Conservation (phyloP, 345 rosid genomes). For the Populus alba region DNA sequence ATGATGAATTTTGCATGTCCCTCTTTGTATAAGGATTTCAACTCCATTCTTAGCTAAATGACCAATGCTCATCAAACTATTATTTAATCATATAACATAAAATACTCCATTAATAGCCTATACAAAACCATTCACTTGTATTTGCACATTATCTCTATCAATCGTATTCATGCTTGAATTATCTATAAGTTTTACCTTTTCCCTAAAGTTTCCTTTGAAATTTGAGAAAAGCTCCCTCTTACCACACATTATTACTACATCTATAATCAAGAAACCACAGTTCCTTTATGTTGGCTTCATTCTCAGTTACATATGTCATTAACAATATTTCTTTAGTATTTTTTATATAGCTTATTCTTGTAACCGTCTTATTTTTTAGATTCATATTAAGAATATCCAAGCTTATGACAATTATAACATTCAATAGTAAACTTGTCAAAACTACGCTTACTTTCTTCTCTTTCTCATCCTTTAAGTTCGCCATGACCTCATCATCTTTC, state of each 20-base stretch:
- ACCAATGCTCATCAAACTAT: neutral
- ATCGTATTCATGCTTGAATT: neutral
- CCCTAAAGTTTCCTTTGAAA: neutral
- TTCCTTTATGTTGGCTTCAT: neutral
- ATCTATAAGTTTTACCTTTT: neutral
- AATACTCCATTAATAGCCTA: neutral
- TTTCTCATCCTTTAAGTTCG: neutral
- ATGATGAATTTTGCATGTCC: neutral
- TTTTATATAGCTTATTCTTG: neutral
- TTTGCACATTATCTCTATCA: neutral
- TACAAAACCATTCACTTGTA: neutral
- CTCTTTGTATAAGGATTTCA: neutral
- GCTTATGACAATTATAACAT: neutral
- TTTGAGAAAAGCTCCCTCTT: neutral
- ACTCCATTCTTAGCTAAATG: neutral
- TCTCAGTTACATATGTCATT: neutral
- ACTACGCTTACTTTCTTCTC: fast-evolving
- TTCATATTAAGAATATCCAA: neutral
- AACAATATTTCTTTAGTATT: neutral
- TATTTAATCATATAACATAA: neutral
- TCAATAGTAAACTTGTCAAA: neutral
- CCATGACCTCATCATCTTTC: neutral
- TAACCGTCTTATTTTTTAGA: neutral
- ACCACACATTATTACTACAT: neutral
- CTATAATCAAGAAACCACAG: neutral